phyloP scores from a whole-genome alignment of 805 yeast species.

The Pichia phayaonensis region DNA sequence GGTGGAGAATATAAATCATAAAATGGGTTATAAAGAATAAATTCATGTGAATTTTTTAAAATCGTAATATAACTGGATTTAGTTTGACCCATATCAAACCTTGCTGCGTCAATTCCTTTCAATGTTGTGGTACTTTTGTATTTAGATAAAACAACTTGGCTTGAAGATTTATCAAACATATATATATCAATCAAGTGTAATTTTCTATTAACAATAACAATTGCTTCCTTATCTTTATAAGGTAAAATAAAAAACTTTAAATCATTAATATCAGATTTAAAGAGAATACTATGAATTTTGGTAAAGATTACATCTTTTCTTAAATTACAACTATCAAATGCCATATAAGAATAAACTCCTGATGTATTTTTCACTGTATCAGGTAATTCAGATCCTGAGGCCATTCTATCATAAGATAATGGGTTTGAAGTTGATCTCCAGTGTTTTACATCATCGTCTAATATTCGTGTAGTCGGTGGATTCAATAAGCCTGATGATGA shows the following conservation, averaged over 20 bases:
- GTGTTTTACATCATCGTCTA: constrained; percentile 32
- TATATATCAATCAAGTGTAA: constrained; percentile 41
- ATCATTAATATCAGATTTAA: constrained; percentile 23
- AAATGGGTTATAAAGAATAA: constrained; percentile 50
- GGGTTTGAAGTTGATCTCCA: constrained; percentile 32
- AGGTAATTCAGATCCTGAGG: constrained; percentile 31
- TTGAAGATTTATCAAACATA: constrained; percentile 34
- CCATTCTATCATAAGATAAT: constrained; percentile 38
- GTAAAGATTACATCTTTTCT: constrained; percentile 69
- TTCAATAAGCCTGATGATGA: constrained; percentile 21
- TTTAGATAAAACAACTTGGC: constrained; percentile 23
- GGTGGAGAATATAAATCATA: constrained; percentile 37
- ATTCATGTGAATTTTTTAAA: constrained; percentile 28
- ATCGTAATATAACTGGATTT: constrained; percentile 41
- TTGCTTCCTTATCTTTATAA: constrained; percentile 51
- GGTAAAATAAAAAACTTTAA: constrained; percentile 33
- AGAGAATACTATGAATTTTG: constrained; percentile 39
- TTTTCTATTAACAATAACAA: constrained; percentile 43
- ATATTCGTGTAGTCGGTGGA: constrained; percentile 36
- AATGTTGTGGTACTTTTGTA: constrained; percentile 17
- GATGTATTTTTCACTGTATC: constrained; percentile 21
- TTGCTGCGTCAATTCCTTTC: constrained; percentile 32
- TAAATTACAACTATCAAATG: constrained; percentile 29
- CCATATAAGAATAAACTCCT: constrained; percentile 10
- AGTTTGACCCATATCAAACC: constrained; percentile 25